These are phyloP conservation scores for Fraxinus angustifolia DNA, from an alignment of 305 asterid genomes.

Conservation along the genomic window DNA sequence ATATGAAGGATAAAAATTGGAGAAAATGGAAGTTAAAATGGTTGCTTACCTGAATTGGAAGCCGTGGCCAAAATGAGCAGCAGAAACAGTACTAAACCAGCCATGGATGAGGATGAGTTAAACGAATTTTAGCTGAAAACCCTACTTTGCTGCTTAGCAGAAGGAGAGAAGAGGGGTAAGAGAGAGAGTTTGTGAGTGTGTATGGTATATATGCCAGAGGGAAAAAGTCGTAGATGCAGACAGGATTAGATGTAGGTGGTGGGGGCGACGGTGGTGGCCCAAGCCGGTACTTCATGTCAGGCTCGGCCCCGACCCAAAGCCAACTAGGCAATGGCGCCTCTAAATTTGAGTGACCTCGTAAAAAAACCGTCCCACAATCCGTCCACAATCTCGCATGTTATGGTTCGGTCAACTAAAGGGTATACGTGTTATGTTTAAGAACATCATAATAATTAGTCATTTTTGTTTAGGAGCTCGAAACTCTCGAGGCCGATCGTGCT, in stretches of 20 bases:
- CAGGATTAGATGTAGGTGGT: background rate
- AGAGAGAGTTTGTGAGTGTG: background rate
- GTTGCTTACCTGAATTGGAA: conserved; percentile 68
- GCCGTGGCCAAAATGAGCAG: conserved; percentile 54
- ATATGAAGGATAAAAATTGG: background rate
- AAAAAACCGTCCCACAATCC: too few relatives aligned
- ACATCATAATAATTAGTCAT: too few relatives aligned
- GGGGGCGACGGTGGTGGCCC: background rate
- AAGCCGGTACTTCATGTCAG: background rate
- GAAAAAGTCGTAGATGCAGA: background rate
- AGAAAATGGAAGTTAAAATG: background rate
- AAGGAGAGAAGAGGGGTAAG: background rate
- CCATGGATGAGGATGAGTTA: conserved; percentile 10
- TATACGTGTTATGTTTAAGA: too few relatives aligned
- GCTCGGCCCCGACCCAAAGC: too few relatives aligned
- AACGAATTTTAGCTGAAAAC: background rate
- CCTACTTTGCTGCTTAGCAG: background rate
- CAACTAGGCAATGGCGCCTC: too few relatives aligned
- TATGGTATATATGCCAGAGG: background rate
- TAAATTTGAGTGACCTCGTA: too few relatives aligned
- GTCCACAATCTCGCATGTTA: too few relatives aligned
- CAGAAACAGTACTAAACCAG: conserved; percentile 29
- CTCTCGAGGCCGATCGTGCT: too few relatives aligned
- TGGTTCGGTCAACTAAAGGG: too few relatives aligned
- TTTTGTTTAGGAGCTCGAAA: too few relatives aligned